phyloP scores from a whole-genome alignment of 139 green algal genomes.

The Chlorella sp. region DNA sequence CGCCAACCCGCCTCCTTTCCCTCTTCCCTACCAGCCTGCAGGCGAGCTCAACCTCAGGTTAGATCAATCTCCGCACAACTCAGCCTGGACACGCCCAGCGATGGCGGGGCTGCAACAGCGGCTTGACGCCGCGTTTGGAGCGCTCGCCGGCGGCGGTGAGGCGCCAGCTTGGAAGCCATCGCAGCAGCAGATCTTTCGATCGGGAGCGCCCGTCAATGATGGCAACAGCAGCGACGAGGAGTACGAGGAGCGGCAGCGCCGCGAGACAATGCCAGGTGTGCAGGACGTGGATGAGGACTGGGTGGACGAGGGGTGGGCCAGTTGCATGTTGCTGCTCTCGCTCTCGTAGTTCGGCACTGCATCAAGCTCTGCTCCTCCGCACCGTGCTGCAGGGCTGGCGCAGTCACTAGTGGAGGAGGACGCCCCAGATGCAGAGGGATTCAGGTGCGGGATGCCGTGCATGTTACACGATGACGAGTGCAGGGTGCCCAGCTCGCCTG shows the following conservation, averaged over 20 bases:
- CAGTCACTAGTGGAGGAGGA: constrained; percentile 35
- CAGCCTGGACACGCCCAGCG: too few species aligned
- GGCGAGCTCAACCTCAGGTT: too few species aligned
- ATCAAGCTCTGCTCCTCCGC: too few species aligned
- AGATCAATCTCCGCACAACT: too few species aligned
- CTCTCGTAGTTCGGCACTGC: too few species aligned
- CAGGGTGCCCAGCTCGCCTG: too few species aligned
- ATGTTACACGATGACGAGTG: too few species aligned
- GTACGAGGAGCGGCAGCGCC: constrained; percentile 29
- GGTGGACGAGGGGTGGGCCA: too few species aligned
- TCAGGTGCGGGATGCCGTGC: not conserved
- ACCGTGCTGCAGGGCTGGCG: constrained; percentile 14
- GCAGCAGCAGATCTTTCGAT: constrained; percentile 26
- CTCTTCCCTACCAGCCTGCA: too few species aligned
- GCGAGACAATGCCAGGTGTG: constrained; percentile 23
- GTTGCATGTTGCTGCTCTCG: too few species aligned
- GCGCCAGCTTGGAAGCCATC: constrained; percentile 25
- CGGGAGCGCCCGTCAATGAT: not conserved
- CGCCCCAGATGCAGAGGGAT: constrained; percentile 13
- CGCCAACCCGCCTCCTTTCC: too few species aligned
- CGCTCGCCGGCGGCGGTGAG: not conserved
- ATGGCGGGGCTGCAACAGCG: constrained; percentile 29
- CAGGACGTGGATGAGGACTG: too few species aligned
- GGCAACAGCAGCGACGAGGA: constrained; percentile 29
- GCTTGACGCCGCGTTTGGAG: constrained; percentile 30